Evolutionary conservation across 192 early-diverging fungal species (phyloP).

Genomic region (Linnemannia schmuckeri): DNA sequence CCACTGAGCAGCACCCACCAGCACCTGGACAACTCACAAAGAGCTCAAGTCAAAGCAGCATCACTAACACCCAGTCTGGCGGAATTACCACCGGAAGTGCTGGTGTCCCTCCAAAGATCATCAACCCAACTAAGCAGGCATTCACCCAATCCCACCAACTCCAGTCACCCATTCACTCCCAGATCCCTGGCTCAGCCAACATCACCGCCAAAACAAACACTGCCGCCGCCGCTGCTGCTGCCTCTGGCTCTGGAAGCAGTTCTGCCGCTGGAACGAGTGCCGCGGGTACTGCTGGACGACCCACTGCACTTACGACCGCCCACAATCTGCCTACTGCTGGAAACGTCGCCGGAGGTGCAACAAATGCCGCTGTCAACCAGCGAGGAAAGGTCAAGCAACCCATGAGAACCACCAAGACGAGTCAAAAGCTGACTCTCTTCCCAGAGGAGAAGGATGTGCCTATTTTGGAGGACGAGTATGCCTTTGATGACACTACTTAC

Average conservation of each 20-base stretch:
- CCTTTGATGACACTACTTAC: constrained; percentile 71
- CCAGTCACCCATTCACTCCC: constrained; percentile 46
- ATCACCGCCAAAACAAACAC: constrained; percentile 13
- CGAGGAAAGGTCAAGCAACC: constrained; percentile 72
- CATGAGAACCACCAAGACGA: constrained; percentile 92
- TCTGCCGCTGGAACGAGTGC: neutral
- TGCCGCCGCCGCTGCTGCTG: constrained; percentile 1
- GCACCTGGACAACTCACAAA: constrained; percentile 14
- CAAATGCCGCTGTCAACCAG: constrained; percentile 11
- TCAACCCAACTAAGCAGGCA: constrained; percentile 48
- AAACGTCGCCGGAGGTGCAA: constrained; percentile 12
- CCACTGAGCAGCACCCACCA: neutral
- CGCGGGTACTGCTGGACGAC: constrained; percentile 11
- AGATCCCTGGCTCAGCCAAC: constrained; percentile 32
- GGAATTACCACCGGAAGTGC: constrained; percentile 26
- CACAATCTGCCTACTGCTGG: constrained; percentile 29
- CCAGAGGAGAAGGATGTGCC: constrained; percentile 78
- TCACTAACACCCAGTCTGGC: constrained; percentile 9
- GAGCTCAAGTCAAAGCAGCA: constrained; percentile 22
- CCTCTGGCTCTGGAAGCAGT: neutral
- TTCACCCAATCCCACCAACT: constrained; percentile 33
- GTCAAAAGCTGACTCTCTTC: constrained; percentile 92
- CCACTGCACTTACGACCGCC: constrained; percentile 4
- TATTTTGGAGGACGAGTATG: constrained; percentile 53
- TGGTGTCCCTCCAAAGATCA: constrained; percentile 55